Base-by-base conservation (phyloP, 2,329 filamentous ascomycete species). In the Cladosporium sp. region DNA sequence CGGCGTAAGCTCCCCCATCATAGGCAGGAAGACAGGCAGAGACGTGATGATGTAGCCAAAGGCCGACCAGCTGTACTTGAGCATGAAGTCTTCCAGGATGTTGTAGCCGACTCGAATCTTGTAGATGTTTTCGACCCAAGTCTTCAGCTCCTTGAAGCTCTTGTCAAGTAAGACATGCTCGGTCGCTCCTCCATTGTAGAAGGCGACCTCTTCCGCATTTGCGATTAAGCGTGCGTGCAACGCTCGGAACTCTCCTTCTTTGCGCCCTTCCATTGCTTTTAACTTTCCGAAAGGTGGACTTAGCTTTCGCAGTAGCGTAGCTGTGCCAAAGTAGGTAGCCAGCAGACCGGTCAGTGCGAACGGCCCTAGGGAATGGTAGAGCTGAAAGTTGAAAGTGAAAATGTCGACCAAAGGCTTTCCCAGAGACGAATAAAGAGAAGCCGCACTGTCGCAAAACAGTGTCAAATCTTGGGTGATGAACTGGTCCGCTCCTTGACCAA, bases 351-450 rank as follows among this genome's bases (percentile, higher is more conserved):
- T 86, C 51, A 97, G 73, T 0, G 93, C 93, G 15, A 97, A 70
- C 1, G 92, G 91, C 0, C 93, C 93, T 0, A 98, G 77, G 0
- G 91, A 95, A 30, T 85, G 85, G 68, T 95, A 95, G 0, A 98
- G 80, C 68, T 98, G 93, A 67, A 95, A 98, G 70, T 95, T 98
- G 76, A 98, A 98, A 40, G 97, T 93, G 58, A 91, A 88, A 2
- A 98, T 77, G 66, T 98, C 93, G n/a, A 98, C 88, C 57, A 96
- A 83, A 0, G 93, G 93, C 68, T 98, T 98, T n/a, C 93, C 93
- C 3, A 98, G 77, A 0, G 91, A 96, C 1, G 93, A 97, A 72
- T 97, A 98, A 4, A 98, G 73, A 18, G 89, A 88, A 13, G 93
- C 91, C 1, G 93, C 92, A 3, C 91, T 85, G 9, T 88, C 87